These are phyloP conservation scores for Choanephora cucurbitarum DNA, from an alignment of 371 early-diverging fungal species.

Conservation along the genomic window DNA sequence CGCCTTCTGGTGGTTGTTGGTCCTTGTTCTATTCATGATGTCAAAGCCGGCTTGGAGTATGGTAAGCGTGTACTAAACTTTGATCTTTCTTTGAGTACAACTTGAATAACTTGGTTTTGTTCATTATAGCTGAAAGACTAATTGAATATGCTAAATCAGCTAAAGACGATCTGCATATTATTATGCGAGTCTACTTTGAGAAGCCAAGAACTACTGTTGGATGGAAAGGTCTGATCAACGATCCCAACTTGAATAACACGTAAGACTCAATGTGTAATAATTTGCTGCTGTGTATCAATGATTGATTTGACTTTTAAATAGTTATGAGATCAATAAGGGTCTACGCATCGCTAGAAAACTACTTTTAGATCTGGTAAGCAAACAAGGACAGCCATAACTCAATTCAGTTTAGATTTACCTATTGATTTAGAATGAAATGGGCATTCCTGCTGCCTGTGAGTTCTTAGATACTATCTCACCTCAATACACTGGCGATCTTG, in stretches of 20 bases:
- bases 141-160: constrained; percentile 58
- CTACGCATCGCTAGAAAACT: constrained; percentile 82
- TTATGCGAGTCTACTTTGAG: constrained; percentile 94
- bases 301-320: constrained; percentile 5
- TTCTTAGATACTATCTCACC: constrained; percentile 94
- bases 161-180: constrained; percentile 72
- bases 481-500: constrained; percentile 89
- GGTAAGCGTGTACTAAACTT: constrained; percentile 34
- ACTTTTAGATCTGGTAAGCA: constrained; percentile 61
- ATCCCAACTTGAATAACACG: constrained; percentile 57
- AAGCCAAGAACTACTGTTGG: constrained; percentile 93
- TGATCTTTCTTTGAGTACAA: background rate
- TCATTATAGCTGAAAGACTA: constrained; percentile 36
- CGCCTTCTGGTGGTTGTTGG: constrained; percentile 77
- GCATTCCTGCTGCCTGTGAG: constrained; percentile 88
- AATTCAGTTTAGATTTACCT: background rate
- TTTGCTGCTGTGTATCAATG: background rate
- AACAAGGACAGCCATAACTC: background rate
- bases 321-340: constrained; percentile 91
- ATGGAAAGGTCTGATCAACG: constrained; percentile 89
- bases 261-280: too few relatives aligned
- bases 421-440: constrained; percentile 63
- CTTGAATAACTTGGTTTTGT: background rate
- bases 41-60: constrained; percentile 83
- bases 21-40: constrained; percentile 91